Evolutionary conservation across 805 yeast genomes (phyloP).

Genomic region (Lipomyces yamanashiensis): DNA sequence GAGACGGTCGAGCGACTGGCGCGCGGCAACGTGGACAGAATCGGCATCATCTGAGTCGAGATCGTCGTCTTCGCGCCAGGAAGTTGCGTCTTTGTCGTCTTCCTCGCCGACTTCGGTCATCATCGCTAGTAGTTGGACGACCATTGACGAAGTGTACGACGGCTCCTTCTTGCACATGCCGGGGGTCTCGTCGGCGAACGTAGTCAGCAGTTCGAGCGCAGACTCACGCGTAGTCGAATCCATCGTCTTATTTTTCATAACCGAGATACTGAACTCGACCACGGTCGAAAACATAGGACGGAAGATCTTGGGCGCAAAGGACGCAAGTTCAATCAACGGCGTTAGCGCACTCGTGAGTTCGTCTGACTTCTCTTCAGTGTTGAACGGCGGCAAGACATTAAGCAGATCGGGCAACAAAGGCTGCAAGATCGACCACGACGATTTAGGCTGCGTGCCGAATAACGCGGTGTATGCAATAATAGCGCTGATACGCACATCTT

Average conservation of each 20-base stretch:
- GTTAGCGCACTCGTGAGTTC: slow-evolving; percentile 89
- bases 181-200: slow-evolving; percentile 92
- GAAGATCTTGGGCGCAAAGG: slow-evolving; percentile 92
- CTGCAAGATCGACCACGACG: slow-evolving; percentile 75
- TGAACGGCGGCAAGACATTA: slow-evolving; percentile 83
- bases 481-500: slow-evolving; percentile 87
- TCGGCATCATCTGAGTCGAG: slow-evolving; percentile 83
- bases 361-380: slow-evolving; percentile 75
- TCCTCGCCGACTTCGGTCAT: slow-evolving; percentile 92
- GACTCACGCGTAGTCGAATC: slow-evolving; percentile 81
- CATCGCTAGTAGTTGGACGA: slow-evolving; percentile 74
- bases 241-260: slow-evolving; percentile 77
- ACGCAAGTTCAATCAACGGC: slow-evolving; percentile 85
- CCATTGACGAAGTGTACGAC: slow-evolving; percentile 70
- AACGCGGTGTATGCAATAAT: slow-evolving; percentile 91
- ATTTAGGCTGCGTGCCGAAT: slow-evolving; percentile 79
- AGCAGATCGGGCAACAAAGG: slow-evolving; percentile 81
- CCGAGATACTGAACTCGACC: slow-evolving; percentile 81
- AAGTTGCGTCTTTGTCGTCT: slow-evolving; percentile 66
- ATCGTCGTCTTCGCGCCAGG: slow-evolving; percentile 83
- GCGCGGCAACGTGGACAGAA: slow-evolving; percentile 84
- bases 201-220: slow-evolving; percentile 84
- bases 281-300: slow-evolving; percentile 88
- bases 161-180: slow-evolving; percentile 87
- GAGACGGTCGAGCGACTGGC: slow-evolving; percentile 92